Conservation (phyloP, 768 basidiomycete genomes). For the Pleurotus giganteus region DNA sequence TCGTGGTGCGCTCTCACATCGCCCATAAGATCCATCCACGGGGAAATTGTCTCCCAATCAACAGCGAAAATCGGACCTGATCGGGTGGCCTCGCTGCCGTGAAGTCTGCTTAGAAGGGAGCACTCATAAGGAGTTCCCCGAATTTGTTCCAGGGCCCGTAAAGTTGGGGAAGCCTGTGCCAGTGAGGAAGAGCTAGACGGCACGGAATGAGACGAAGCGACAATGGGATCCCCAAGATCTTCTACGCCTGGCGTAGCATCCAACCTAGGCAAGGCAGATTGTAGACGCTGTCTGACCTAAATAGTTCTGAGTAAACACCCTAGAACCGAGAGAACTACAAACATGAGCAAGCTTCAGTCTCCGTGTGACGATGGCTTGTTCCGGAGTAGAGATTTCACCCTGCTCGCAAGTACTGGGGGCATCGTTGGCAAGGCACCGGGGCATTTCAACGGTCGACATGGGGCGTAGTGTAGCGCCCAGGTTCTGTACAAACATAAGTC, state of each 20-base stretch:
- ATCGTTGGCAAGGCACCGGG: constrained; percentile 29
- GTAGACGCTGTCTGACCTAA: constrained; percentile 31
- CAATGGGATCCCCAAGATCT: constrained; percentile 17
- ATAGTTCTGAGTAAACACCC: constrained; percentile 10
- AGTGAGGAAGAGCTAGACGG: constrained; percentile 20
- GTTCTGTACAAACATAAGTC: neutral
- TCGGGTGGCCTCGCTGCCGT: constrained; percentile 22
- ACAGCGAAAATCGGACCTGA: constrained; percentile 44
- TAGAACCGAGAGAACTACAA: constrained; percentile 13
- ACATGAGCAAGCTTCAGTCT: constrained; percentile 48
- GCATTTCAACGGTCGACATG: constrained; percentile 39
- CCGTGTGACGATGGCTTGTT: constrained; percentile 33
- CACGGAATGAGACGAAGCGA: constrained; percentile 35
- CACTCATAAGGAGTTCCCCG: constrained; percentile 59
- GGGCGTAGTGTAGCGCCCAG: constrained; percentile 23
- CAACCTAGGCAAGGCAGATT: constrained; percentile 1
- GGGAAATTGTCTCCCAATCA: constrained; percentile 70
- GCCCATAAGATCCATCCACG: constrained; percentile 75
- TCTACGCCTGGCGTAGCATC: neutral
- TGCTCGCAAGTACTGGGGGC: constrained; percentile 13
- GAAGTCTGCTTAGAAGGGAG: constrained; percentile 67
- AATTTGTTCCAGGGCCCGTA: constrained; percentile 56
- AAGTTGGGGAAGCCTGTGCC: constrained; percentile 29
- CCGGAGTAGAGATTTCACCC: constrained; percentile 19
- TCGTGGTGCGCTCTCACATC: constrained; percentile 68